Percentiles rank a stretch among this genome's conserved stretches.
These are phyloP conservation scores for Psilocybe mexicana DNA, from an alignment of 1,284 basidiomycete species.

Conservation along the genomic window DNA sequence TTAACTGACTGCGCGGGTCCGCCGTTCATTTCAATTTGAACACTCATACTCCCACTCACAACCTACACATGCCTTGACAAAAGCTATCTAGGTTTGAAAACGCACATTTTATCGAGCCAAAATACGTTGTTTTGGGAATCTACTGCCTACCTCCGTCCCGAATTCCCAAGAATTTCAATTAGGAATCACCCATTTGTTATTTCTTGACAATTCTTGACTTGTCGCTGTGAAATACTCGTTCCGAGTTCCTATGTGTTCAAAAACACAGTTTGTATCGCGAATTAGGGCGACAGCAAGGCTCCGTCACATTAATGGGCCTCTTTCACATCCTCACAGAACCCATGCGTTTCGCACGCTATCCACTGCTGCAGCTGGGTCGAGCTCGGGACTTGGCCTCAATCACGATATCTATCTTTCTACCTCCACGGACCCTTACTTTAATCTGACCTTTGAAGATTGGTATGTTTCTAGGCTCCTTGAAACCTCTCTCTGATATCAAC, in stretches of 20 bases:
- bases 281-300: background rate
- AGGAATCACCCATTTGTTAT: background rate
- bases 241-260: background rate
- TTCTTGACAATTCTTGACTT: background rate
- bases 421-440: constrained; percentile 89
- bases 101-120: too few relatives aligned
- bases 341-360: constrained; percentile 1
- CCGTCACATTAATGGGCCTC: constrained; percentile 4
- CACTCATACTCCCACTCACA: too few relatives aligned
- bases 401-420: constrained; percentile 80
- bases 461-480: constrained; percentile 36
- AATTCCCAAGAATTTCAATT: background rate
- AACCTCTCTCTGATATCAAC: constrained; percentile 1
- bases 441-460: constrained; percentile 94
- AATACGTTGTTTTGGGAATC: background rate
- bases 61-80: background rate
- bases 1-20: too few relatives aligned
- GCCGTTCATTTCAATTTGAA: too few relatives aligned
- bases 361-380: background rate
- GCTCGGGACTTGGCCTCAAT: constrained; percentile 19
- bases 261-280: constrained; percentile 1
- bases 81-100: background rate
- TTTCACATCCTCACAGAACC: background rate
- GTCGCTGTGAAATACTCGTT: background rate
- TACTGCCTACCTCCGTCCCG: background rate